phyloP scores from a whole-genome alignment of 83 land plant genomes.

The Diphasiastrum complanatum region DNA sequence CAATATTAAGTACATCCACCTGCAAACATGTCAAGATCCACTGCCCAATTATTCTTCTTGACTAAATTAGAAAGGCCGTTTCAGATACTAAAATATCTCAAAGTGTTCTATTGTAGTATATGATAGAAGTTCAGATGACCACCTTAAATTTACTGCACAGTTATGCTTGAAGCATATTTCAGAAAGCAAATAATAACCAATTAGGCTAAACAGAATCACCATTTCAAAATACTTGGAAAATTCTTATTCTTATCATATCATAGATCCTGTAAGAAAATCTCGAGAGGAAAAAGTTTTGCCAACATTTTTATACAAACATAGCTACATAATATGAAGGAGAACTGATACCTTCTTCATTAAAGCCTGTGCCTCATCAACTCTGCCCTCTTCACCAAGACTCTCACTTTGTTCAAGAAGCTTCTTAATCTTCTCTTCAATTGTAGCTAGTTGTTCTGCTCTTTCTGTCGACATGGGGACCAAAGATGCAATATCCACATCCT shows the following conservation, averaged over 20 bases:
- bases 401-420: slow-evolving; percentile 83
- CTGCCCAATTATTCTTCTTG: no score
- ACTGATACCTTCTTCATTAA: slow-evolving; percentile 81
- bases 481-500: slow-evolving; percentile 57
- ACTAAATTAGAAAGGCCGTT: no score
- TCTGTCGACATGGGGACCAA: slow-evolving; percentile 58
- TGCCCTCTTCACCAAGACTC: slow-evolving; percentile 84
- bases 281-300: no score
- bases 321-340: neutral
- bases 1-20: slow-evolving; percentile 77
- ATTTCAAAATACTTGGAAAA: no score
- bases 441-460: slow-evolving; percentile 73
- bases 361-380: slow-evolving; percentile 93
- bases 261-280: no score
- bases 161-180: neutral
- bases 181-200: neutral
- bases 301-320: neutral
- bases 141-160: no score
- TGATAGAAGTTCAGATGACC: no score
- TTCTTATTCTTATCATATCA: no score
- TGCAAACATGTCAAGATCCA: slow-evolving; percentile 23
- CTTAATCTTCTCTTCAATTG: slow-evolving; percentile 79
- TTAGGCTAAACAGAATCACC: no score
- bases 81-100: no score
- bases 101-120: no score